Conservation (phyloP, 2,329 filamentous ascomycete genomes). For the Chrysosporium keratinophilum region DNA sequence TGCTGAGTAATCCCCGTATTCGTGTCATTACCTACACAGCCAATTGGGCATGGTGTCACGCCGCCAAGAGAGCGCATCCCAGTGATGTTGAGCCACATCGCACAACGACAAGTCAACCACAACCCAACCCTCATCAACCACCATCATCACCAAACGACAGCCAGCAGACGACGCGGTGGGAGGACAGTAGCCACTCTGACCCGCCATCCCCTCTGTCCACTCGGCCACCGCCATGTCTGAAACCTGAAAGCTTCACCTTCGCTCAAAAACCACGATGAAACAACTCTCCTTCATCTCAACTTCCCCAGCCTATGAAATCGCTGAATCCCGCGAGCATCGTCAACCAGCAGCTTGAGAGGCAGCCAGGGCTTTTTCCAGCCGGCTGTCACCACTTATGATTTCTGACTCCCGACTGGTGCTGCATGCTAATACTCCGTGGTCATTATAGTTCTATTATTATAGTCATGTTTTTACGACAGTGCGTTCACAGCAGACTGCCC, state of each 20-base stretch:
- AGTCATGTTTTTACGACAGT: background rate
- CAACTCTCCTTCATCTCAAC: background rate
- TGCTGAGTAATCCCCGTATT: background rate
- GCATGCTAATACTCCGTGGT: background rate
- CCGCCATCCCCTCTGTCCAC: background rate
- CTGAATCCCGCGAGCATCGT: background rate
- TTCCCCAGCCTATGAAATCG: background rate
- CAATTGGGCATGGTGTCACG: background rate
- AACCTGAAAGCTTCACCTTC: background rate
- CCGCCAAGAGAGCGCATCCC: background rate
- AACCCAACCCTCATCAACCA: background rate
- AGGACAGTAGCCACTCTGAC: background rate
- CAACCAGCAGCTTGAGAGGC: background rate
- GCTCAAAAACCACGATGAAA: background rate
- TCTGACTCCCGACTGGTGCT: background rate
- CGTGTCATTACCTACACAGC: background rate
- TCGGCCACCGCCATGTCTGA: too few species aligned
- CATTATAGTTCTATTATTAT: background rate
- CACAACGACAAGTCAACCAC: background rate
- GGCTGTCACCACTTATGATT: background rate
- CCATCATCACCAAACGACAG: background rate
- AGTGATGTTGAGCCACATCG: slow-evolving; percentile 9
- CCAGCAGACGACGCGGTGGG: background rate
- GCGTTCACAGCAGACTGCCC: background rate
- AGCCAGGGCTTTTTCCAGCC: background rate